Conservation (phyloP, 2,329 filamentous ascomycete genomes). For the Aureobasidium zeae region DNA sequence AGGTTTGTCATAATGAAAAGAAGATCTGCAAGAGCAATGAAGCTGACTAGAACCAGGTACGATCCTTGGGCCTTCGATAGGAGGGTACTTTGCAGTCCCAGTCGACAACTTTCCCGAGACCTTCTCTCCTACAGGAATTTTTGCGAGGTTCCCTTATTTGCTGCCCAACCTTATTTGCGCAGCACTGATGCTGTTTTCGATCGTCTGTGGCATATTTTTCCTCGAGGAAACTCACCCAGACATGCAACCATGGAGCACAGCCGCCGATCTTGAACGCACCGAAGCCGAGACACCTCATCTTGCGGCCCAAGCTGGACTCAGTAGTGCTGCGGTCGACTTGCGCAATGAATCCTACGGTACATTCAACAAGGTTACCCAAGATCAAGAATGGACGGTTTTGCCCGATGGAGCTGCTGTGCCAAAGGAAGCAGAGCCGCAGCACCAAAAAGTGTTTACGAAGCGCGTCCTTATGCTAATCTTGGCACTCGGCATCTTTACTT, state of each 20-base stretch:
- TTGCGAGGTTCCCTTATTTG: conserved; percentile 73
- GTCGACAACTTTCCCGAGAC: conserved; percentile 60
- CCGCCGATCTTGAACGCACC: conserved; percentile 27
- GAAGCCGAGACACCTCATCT: conserved; percentile 64
- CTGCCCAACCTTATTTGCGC: conserved; percentile 84
- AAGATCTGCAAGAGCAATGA: too few species aligned
- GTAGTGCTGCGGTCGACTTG: conserved; percentile 63
- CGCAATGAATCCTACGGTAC: conserved; percentile 53
- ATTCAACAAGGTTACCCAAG: conserved; percentile 40
- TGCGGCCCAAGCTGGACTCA: conserved; percentile 59
- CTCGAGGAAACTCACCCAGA: conserved; percentile 86
- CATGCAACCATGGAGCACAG: conserved; percentile 49
- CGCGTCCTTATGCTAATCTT: conserved; percentile 66
- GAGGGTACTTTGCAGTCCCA: conserved; percentile 76
- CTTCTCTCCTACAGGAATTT: conserved; percentile 61
- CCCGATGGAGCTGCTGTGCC: conserved; percentile 33
- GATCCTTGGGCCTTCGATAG: conserved; percentile 80
- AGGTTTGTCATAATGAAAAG: too few species aligned
- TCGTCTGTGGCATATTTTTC: conserved; percentile 68
- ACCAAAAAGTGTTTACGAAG: conserved; percentile 47
- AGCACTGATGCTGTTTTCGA: conserved; percentile 64
- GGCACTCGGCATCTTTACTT: conserved; percentile 84
- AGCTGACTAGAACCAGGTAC: too few species aligned
- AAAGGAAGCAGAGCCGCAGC: conserved; percentile 25
- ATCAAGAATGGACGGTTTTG: conserved; percentile 44